Evolutionary conservation across 257 asterid species (phyloP), one percentile per base, ranked within the genome.

Genomic region (Ilex aquifolium): DNA sequence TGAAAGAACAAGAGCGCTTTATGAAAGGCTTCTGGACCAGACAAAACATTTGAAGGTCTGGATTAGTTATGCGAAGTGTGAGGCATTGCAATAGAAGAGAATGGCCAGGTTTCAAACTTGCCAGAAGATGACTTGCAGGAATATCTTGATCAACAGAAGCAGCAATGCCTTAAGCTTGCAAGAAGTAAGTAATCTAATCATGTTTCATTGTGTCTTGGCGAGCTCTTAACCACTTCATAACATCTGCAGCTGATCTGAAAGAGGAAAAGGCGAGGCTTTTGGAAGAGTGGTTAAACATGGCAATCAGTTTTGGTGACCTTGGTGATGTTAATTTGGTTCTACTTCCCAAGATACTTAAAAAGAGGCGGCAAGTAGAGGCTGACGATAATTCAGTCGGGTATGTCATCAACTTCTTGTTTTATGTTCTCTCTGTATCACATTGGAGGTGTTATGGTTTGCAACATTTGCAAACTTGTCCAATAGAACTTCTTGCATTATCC

Each of bases 21-120:
- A 89, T 46, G 99, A 90, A 80, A 81, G 95, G 83, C 97, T 93
- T 61, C 74, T 93, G 62, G 52, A 85, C 73, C 90, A 97, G 61
- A 93, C 99, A 0, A 90, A 93, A 42, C 99, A 93, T 73, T 76
- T 90, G 80, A 93, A 93, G 73, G 99, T 93, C 76, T 93, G 99
- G 99, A 81, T 89, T 21, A 93, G 99, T 69, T 93, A 76, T 81
- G 97, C 97, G 44, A 90, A 93, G 78, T 93, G 90, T 60, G 97
- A 89, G 80, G 96, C 88, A 48, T 77, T 48, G 85, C 86, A 42
- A 40, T 76, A 76, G 83, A 83, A 69, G 89, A 75, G 62, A 52
- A 67, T 39, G 17, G 64, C 42, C 72, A 64, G 64, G 80, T 71
- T 32, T 60, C 87, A 29, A 84, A 83, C 13, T 12, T 59, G 59